Evolutionary conservation across 164 flowering plant genomes (phyloP).

Genomic region (Aristolochia contorta): DNA sequence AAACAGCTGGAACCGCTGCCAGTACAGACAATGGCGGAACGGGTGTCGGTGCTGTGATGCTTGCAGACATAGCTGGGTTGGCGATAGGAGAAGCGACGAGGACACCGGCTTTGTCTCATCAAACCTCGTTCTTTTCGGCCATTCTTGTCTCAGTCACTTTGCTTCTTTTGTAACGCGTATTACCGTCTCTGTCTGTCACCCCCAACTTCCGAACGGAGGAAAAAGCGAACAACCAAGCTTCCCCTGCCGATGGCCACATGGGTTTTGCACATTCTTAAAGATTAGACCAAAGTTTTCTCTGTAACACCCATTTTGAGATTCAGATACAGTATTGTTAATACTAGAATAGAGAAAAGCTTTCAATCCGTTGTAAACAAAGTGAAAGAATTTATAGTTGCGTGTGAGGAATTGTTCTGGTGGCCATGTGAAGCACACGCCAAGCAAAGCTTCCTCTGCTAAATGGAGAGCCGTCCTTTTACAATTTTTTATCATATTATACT

Average conservation of each 20-base stretch:
- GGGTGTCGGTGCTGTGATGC: conserved; percentile 2
- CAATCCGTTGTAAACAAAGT: neutral
- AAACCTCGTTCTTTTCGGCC: conserved; percentile 13
- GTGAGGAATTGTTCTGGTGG: neutral
- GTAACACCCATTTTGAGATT: conserved; percentile 4
- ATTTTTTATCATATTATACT: no score
- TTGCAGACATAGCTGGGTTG: conserved; percentile 31
- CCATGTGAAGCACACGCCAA: conserved; percentile 2
- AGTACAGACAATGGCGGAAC: conserved; percentile 4
- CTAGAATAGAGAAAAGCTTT: neutral
- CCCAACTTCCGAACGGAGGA: neutral
- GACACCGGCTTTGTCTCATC: conserved; percentile 7
- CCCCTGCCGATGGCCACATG: no score
- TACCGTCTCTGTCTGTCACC: neutral
- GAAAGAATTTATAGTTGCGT: no score
- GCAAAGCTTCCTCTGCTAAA: no score
- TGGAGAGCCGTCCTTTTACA: no score
- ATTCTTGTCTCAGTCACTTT: conserved; percentile 13
- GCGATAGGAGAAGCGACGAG: conserved; percentile 23
- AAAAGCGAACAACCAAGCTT: neutral
- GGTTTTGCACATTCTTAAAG: no score
- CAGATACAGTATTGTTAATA: neutral
- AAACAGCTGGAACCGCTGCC: conserved; percentile 5
- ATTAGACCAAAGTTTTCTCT: neutral
- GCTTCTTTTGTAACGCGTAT: conserved; percentile 11